Evolutionary conservation across 305 asterid species (phyloP).

Genomic region (Solanum hybrid): DNA sequence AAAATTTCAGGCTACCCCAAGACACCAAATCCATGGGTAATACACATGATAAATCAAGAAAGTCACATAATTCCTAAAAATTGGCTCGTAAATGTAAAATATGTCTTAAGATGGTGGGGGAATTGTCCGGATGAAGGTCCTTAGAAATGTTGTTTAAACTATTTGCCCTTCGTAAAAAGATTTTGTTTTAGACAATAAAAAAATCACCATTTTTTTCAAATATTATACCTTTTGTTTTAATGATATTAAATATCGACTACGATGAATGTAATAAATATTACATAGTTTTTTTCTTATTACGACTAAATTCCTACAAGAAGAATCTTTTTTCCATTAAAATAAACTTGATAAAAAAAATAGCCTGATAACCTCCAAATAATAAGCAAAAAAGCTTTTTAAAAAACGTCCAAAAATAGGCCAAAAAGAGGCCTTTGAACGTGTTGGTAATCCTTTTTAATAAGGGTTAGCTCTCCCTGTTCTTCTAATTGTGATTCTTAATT

Average conservation of each 20-base stretch:
- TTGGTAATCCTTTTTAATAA: not conserved
- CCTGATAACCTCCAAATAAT: not conserved
- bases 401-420: not conserved
- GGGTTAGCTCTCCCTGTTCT: not conserved
- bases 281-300: not conserved
- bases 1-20: fast-evolving
- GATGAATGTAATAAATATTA: not conserved
- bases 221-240: not conserved
- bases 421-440: not conserved
- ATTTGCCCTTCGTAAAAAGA: not conserved
- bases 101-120: not conserved
- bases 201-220: not conserved
- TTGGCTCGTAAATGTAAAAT: not conserved
- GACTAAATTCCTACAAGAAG: not conserved
- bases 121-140: not conserved
- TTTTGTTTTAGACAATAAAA: not conserved
- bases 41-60: not conserved
- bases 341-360: not conserved
- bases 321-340: no score
- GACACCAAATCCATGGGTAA: not conserved
- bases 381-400: not conserved
- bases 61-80: not conserved
- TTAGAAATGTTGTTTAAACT: not conserved
- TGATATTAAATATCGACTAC: not conserved
- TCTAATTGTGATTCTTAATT: not conserved